A percentile compares a stretch with the other conserved stretches of the same genome.
These are phyloP conservation scores for Fusarium avenaceum DNA, from an alignment of 2,329 filamentous ascomycete species.

Conservation along the genomic window DNA sequence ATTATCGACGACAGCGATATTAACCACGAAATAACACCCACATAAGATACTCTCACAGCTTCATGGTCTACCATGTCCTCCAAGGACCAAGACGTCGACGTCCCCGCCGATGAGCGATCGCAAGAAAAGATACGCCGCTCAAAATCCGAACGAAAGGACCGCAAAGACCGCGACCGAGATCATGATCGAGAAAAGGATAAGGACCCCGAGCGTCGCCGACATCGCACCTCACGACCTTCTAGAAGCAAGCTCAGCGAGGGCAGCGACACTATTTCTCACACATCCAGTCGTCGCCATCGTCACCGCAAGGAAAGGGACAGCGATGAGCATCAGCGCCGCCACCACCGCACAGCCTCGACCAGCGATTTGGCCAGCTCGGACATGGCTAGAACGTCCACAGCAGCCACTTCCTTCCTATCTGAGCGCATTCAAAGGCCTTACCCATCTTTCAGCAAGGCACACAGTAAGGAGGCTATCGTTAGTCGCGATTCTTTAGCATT, in stretches of 20 bases:
- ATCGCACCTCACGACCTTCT: conserved; percentile 59
- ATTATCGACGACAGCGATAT: conserved; percentile 25
- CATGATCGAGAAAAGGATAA: conserved; percentile 52
- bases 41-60: conserved; percentile 22
- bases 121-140: conserved; percentile 58
- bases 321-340: conserved; percentile 52
- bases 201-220: conserved; percentile 54
- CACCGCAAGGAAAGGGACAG: conserved; percentile 52
- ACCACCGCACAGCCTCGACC: conserved; percentile 54
- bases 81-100: conserved; percentile 59
- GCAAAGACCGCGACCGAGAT: conserved; percentile 53
- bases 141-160: conserved; percentile 57
- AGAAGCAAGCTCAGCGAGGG: conserved; percentile 58
- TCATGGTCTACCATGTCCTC: conserved; percentile 57
- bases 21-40: conserved; percentile 16
- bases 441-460: conserved; percentile 87
- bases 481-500: conserved; percentile 67
- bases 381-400: conserved; percentile 55
- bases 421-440: conserved; percentile 75
- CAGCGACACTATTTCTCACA: conserved; percentile 58
- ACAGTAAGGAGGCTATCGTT: conserved; percentile 87
- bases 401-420: conserved; percentile 50
- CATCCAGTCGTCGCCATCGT: conserved; percentile 53
- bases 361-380: conserved; percentile 64
- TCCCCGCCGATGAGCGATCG: conserved; percentile 53